Conservation (phyloP, 345 rosid genomes). For the Combretum micranthum region DNA sequence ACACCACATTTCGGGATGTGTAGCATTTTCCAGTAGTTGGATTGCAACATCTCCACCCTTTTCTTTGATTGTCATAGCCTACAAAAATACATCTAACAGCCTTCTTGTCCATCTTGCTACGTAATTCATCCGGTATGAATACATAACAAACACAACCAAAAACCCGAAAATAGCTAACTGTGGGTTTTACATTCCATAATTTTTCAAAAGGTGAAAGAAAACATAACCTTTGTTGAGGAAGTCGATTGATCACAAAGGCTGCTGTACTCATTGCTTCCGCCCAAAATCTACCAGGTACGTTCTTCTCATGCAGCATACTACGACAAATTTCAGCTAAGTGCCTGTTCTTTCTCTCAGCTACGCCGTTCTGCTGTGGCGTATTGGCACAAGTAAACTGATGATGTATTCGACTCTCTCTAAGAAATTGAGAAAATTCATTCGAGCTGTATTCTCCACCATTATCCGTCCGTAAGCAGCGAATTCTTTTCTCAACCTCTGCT, state of each 20-base stretch:
- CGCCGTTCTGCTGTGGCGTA: background rate
- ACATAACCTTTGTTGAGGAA: background rate
- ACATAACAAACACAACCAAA: background rate
- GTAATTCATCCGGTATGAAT: no score
- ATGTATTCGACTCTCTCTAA: background rate
- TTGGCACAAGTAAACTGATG: background rate
- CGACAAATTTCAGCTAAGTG: background rate
- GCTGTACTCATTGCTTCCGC: background rate
- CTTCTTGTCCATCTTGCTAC: background rate
- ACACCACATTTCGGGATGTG: background rate
- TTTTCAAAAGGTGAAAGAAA: background rate
- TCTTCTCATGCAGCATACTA: background rate
- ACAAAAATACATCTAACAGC: background rate
- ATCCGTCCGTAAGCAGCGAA: no score
- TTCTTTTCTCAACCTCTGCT: no score
- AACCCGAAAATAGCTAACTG: background rate
- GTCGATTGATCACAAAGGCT: background rate
- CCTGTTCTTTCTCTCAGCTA: background rate
- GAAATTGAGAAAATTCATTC: background rate
- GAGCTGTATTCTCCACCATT: no score
- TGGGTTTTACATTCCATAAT: background rate
- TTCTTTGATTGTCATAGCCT: background rate
- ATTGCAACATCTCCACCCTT: background rate
- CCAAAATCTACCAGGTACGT: background rate
- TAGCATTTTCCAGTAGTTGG: background rate